Evolutionary conservation across 106 monocot species (phyloP), one percentile per base, ranked within the genome.

Genomic region (Dendrobium catenatum): DNA sequence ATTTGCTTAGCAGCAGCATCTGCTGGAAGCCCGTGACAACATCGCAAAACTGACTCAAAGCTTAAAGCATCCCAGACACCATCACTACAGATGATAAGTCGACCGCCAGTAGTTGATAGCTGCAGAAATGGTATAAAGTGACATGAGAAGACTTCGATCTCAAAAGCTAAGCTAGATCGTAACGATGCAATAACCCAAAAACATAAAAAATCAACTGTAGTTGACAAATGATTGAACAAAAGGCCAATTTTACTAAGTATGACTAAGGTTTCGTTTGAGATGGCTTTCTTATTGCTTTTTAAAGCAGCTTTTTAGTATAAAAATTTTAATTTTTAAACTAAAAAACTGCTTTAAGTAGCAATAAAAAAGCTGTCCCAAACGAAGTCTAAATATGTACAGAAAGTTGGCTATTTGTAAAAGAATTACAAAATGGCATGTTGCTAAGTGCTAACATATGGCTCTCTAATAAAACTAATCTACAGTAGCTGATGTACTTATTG

Each of bases 1-100:
- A 93, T 93, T 66, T 87, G 88, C 72, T 58, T 76, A 17, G 93
- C 93, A 56, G 93, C 90, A 75, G 76, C 77, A 68, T 90, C 87
- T 66, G 93, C 77, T 46, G 90, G 86, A 72, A 90, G 79, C 5
- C 93, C 93, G 51, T 88, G 83, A 79, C 79, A 88, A 72, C 87
- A 90, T 80, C 27, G 83, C 46, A 93, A 56, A 48, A 86, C 86
- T 59, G 77, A 48, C 75, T 93, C 90, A 81, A 81, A 73, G 44
- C 73, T 82, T 42, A 93, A 80, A 68, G 90, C 93, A 77, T 93
- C 93, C 93, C 93, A 93, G 9, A 93, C 90, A 79, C 93, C 93
- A 79, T 93, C 93, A 79, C 93, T 93, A 18, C 88, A 89, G 43
- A 93, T 90, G 64, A 93, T 88, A 68, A 93, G 78, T 18, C 93